Percentiles rank a stretch among this genome's conserved stretches.
Evolutionary conservation across 2,329 filamentous ascomycete species (phyloP).

Genomic region (Chalara sp.): DNA sequence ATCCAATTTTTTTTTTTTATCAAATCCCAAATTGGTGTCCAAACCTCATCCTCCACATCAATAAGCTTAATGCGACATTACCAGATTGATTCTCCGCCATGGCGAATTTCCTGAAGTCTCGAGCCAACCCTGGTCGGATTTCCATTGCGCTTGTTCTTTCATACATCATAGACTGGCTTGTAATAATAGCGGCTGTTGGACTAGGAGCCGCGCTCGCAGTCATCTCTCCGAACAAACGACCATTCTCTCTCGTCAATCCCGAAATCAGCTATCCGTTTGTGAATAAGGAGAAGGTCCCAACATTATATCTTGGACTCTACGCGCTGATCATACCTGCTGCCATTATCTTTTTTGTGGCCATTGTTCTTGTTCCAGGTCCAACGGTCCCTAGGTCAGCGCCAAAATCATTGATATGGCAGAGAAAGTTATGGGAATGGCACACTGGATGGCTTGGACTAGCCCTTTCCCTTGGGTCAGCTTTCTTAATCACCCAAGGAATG

Average conservation of each 20-base stretch:
- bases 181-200: slow-evolving; percentile 52
- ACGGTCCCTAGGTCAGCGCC: slow-evolving; percentile 58
- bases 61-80: no score
- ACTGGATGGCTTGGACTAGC: slow-evolving; percentile 77
- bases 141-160: slow-evolving; percentile 34
- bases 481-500: slow-evolving; percentile 77
- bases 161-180: slow-evolving; percentile 69
- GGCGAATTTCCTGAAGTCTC: no score
- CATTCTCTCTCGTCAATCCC: slow-evolving; percentile 67
- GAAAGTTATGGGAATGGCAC: slow-evolving; percentile 89
- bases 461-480: slow-evolving; percentile 63
- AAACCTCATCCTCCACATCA: no score
- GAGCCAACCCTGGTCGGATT: no score
- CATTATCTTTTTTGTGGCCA: slow-evolving; percentile 60
- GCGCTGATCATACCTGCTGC: slow-evolving; percentile 56
- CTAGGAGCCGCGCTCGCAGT: slow-evolving; percentile 47
- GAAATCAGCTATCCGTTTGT: slow-evolving; percentile 72
- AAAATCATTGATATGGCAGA: slow-evolving; percentile 60
- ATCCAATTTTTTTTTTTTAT: neutral
- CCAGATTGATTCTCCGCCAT: no score
- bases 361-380: slow-evolving; percentile 66
- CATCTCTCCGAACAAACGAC: slow-evolving; percentile 58
- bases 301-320: slow-evolving; percentile 57
- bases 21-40: neutral
- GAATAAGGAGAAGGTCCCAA: slow-evolving; percentile 64